These are phyloP conservation scores for Backusella tarrabulga DNA, from an alignment of 192 early-diverging fungal species.

Conservation along the genomic window DNA sequence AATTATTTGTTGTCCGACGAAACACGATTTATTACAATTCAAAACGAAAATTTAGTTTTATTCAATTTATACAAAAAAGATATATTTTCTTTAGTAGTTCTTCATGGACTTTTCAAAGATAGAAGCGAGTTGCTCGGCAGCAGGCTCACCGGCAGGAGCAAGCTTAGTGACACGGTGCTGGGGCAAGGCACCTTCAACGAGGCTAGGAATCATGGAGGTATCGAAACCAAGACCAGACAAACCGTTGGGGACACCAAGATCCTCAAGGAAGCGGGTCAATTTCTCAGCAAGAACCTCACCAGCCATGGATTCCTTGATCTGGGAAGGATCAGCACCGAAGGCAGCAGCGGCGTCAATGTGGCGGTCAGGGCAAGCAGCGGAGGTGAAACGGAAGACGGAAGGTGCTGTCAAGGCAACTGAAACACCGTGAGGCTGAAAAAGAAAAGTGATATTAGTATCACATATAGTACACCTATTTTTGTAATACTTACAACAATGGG, in stretches of 20 bases:
- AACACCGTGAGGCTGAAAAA: conserved; percentile 52
- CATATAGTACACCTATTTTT: not conserved
- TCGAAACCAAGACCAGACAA: conserved; percentile 74
- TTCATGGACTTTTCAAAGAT: conserved; percentile 64
- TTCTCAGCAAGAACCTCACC: conserved; percentile 76
- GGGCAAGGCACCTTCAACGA: conserved; percentile 86
- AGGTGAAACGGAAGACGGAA: conserved; percentile 85
- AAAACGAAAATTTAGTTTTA: not conserved
- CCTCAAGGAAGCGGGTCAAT: conserved; percentile 71
- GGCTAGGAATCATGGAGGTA: conserved; percentile 60
- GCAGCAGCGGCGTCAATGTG: conserved; percentile 79
- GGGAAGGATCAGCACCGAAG: conserved; percentile 69
- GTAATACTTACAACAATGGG: conserved; percentile 55
- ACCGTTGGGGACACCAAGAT: conserved; percentile 82
- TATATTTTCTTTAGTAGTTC: conserved; percentile 41
- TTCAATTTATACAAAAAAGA: not conserved
- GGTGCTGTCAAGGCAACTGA: conserved; percentile 91
- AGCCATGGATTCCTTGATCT: conserved; percentile 65
- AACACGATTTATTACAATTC: not conserved
- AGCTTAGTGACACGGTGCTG: conserved; percentile 92
- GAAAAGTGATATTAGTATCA: not conserved
- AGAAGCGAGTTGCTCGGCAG: conserved; percentile 57
- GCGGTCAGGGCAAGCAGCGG: conserved; percentile 76
- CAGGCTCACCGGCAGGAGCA: conserved; percentile 66
- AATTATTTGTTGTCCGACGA: not conserved